A percentile compares a stretch with the other conserved stretches of the same genome.
Conservation (phyloP, 2,329 filamentous ascomycete species). For the Akanthomyces uredinophilus region DNA sequence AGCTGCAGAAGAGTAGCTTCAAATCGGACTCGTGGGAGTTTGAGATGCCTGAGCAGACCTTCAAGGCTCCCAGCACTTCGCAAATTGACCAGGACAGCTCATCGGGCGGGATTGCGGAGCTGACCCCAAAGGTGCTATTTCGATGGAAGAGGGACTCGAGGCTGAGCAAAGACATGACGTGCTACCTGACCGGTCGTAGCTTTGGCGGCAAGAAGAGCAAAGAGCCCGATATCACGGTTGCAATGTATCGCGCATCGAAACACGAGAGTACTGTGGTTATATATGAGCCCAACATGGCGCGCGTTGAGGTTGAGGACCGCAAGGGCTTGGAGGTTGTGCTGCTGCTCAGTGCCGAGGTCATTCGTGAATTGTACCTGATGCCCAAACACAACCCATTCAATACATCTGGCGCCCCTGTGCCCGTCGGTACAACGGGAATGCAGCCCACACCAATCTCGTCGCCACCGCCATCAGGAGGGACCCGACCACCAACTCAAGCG, state of each 20-base stretch:
- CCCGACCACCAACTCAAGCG: constrained; percentile 20
- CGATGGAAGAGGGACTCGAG: constrained; percentile 87
- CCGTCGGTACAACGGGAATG: constrained; percentile 1
- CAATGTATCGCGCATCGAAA: constrained; percentile 70
- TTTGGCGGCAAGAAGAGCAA: constrained; percentile 74
- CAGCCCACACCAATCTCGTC: constrained; percentile 14
- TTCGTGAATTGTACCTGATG: constrained; percentile 60
- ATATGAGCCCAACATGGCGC: constrained; percentile 86
- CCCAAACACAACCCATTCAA: constrained; percentile 75
- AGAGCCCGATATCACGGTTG: constrained; percentile 94
- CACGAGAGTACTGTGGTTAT: constrained; percentile 66
- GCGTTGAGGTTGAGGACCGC: constrained; percentile 88
- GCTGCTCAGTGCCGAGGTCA: constrained; percentile 56
- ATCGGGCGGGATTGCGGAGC: constrained; percentile 33
- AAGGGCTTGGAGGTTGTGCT: constrained; percentile 88
- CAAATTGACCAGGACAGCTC: constrained; percentile 67
- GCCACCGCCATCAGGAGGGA: constrained; percentile 38
- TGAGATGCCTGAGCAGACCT: constrained; percentile 81
- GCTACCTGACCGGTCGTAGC: constrained; percentile 75
- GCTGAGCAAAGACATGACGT: constrained; percentile 81
- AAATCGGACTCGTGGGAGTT: constrained; percentile 83
- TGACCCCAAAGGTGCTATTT: constrained; percentile 73
- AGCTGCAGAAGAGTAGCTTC: constrained; percentile 66
- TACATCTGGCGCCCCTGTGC: constrained; percentile 42
- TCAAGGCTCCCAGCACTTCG: constrained; percentile 73